A percentile compares a stretch with the other conserved stretches of the same genome.
These are phyloP conservation scores for Nissolia schottii DNA, from an alignment of 306 rosid species.

Conservation along the genomic window DNA sequence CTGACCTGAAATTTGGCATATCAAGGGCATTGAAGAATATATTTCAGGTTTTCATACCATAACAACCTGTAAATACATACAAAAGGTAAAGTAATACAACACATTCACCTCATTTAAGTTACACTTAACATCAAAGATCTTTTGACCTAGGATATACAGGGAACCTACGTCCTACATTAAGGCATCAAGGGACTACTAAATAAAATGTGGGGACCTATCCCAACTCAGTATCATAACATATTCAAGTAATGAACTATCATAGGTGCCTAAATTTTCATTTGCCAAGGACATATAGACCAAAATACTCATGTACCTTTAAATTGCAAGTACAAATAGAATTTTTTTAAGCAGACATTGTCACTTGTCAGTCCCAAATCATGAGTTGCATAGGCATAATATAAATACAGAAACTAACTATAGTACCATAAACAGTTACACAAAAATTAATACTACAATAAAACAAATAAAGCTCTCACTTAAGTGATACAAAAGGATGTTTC, in stretches of 20 bases:
- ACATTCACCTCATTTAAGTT: slow-evolving; percentile 26
- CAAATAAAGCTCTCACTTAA: slow-evolving; percentile 1
- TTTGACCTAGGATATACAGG: slow-evolving; percentile 7
- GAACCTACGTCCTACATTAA: slow-evolving; percentile 5
- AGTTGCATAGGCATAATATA: neutral
- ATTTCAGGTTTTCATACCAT: slow-evolving; percentile 48
- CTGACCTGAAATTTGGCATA: slow-evolving; percentile 89
- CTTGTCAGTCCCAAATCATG: neutral
- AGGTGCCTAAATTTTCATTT: neutral
- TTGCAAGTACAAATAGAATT: slow-evolving; percentile 10
- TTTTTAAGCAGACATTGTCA: neutral
- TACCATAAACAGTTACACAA: neutral
- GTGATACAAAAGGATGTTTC: neutral
- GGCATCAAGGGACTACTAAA: neutral
- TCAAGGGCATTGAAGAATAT: slow-evolving; percentile 55
- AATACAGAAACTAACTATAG: neutral
- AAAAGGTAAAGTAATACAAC: slow-evolving; percentile 33
- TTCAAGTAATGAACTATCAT: neutral
- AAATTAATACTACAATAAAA: neutral
- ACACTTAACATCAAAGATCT: neutral
- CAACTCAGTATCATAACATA: neutral
- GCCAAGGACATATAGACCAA: neutral
- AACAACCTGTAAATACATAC: slow-evolving; percentile 38
- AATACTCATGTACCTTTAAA: neutral
- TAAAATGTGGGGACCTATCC: neutral